Evolutionary conservation across 345 rosid species (phyloP).

Genomic region (Eucalyptus cloeziana): DNA sequence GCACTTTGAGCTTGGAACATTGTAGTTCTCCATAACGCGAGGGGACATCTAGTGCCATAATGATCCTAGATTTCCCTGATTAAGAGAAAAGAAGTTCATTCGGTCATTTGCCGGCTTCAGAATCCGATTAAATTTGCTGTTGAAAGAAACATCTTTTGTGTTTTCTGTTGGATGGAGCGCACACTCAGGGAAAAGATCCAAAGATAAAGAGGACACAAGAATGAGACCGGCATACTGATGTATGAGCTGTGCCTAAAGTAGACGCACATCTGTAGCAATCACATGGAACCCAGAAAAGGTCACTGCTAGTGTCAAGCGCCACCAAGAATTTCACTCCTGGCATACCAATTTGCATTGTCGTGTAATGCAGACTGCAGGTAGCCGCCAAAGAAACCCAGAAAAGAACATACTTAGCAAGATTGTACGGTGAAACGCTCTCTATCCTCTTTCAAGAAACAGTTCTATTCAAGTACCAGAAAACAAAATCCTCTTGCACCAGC

Average conservation of each 20-base stretch:
- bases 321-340: conserved; percentile 84
- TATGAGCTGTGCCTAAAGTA: conserved; percentile 37
- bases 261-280: conserved; percentile 71
- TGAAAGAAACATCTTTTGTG: neutral
- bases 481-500: neutral
- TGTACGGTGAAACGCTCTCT: neutral
- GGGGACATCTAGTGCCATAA: neutral
- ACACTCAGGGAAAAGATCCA: neutral
- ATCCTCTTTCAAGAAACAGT: neutral
- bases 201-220: neutral
- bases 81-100: neutral
- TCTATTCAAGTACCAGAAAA: neutral
- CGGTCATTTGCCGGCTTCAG: neutral
- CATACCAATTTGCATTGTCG: conserved; percentile 75
- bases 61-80: neutral
- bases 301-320: conserved; percentile 87
- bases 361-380: conserved; percentile 60
- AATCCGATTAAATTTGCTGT: neutral
- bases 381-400: neutral
- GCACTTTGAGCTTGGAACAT: neutral
- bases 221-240: conserved; percentile 40
- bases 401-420: neutral
- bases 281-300: conserved; percentile 92
- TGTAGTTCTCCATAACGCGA: neutral
- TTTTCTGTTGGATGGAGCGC: neutral